A percentile compares a stretch with the other conserved stretches of the same genome.
Evolutionary conservation across 441 rosid genomes (phyloP).

Genomic region (Populus trichocarpa): DNA sequence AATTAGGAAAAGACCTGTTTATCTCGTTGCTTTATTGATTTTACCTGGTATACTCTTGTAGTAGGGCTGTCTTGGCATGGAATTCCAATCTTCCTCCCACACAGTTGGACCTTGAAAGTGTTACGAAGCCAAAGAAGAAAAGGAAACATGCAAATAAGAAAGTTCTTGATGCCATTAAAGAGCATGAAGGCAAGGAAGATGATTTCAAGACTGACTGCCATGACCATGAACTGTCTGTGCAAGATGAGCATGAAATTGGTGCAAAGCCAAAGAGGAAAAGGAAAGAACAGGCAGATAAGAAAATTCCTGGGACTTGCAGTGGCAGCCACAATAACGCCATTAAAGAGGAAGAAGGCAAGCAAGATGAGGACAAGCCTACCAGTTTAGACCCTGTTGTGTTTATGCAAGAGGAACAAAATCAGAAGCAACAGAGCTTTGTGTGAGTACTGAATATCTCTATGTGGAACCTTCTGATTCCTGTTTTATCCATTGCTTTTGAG

Average conservation of each 20-base stretch:
- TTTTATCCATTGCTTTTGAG: neutral
- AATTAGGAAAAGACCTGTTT: neutral
- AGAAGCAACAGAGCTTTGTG: slow-evolving; percentile 26
- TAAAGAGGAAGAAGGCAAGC: slow-evolving; percentile 14
- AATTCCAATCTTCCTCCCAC: slow-evolving; percentile 9
- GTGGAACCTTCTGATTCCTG: neutral
- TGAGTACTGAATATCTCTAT: slow-evolving; percentile 23
- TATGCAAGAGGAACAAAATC: slow-evolving; percentile 21
- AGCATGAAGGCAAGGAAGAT: neutral
- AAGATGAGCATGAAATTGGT: slow-evolving; percentile 13
- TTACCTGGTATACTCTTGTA: neutral
- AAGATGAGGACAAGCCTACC: slow-evolving; percentile 15
- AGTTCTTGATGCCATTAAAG: neutral
- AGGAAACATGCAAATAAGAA: neutral
- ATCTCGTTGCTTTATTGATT: neutral
- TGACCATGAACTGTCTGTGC: neutral
- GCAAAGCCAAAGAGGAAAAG: slow-evolving; percentile 36
- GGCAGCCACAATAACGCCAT: neutral
- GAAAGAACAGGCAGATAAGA: slow-evolving; percentile 20
- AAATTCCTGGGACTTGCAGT: slow-evolving; percentile 9
- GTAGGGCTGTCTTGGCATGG: slow-evolving; percentile 2
- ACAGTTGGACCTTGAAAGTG: neutral
- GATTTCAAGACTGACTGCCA: neutral
- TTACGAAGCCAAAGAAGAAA: neutral
- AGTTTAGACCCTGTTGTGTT: slow-evolving; percentile 2